These are phyloP conservation scores for Garcia nutans DNA, from an alignment of 345 rosid species.

Conservation along the genomic window DNA sequence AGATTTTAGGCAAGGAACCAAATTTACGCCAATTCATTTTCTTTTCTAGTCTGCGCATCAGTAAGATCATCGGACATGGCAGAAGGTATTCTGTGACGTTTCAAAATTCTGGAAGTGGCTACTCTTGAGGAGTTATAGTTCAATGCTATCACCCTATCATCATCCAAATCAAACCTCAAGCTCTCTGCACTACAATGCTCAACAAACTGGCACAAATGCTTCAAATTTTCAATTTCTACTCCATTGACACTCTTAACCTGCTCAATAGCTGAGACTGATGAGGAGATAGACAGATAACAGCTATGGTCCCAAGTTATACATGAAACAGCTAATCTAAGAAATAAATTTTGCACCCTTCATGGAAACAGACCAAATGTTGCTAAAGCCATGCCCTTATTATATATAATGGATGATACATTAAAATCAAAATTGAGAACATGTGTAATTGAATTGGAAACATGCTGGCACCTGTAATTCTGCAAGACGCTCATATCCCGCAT, in stretches of 20 bases:
- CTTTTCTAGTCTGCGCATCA: conserved; percentile 25
- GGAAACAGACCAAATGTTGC: neutral
- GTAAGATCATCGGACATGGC: conserved; percentile 55
- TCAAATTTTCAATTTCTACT: conserved; percentile 63
- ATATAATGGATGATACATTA: neutral
- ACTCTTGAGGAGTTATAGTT: conserved; percentile 51
- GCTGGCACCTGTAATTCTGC: conserved; percentile 75
- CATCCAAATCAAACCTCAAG: conserved; percentile 79
- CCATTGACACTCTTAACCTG: conserved; percentile 86
- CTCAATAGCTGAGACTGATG: conserved; percentile 18
- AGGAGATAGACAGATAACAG: neutral
- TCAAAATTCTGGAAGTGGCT: conserved; percentile 64
- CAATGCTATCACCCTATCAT: conserved; percentile 67
- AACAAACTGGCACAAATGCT: conserved; percentile 65
- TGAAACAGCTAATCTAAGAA: neutral
- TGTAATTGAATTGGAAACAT: conserved; percentile 8
- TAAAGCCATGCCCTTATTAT: neutral
- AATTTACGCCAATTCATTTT: conserved; percentile 13
- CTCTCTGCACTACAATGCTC: conserved; percentile 51
- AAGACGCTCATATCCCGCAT: conserved; percentile 86
- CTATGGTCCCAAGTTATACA: neutral
- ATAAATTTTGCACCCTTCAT: neutral
- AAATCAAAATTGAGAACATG: neutral
- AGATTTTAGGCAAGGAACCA: neutral
- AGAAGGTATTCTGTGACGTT: conserved; percentile 75